phyloP scores from a whole-genome alignment of 1,139 yeast genomes.

The Nadsonia commutata region DNA sequence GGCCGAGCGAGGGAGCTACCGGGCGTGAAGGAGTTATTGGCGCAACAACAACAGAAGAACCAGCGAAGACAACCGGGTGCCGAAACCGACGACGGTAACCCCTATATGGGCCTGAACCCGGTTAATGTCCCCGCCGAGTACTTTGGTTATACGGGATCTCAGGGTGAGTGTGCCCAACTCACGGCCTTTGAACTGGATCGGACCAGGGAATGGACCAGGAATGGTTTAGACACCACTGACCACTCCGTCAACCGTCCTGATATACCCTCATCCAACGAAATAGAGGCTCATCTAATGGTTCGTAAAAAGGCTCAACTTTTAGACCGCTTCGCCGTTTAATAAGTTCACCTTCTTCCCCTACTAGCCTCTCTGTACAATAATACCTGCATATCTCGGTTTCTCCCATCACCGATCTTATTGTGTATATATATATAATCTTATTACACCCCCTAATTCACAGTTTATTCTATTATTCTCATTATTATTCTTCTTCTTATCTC shows the following conservation, averaged over 20 bases:
- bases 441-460: too few species aligned
- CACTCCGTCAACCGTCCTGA: too few species aligned
- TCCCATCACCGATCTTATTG: too few species aligned
- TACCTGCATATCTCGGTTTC: too few species aligned
- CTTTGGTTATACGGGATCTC: neutral
- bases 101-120: neutral
- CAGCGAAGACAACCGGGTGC: neutral
- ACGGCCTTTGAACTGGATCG: neutral
- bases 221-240: neutral
- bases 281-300: neutral
- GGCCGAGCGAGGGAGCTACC: conserved; percentile 77
- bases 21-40: conserved; percentile 46
- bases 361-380: too few species aligned
- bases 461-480: too few species aligned
- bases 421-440: too few species aligned
- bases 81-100: neutral
- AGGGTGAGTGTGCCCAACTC: neutral
- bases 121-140: neutral
- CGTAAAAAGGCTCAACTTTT: neutral
- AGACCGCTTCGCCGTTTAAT: neutral
- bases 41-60: conserved; percentile 7
- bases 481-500: too few species aligned
- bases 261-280: neutral
- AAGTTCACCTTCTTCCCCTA: too few species aligned
- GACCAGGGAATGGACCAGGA: neutral